Conservation (phyloP, 2,329 filamentous ascomycete genomes). For the Ascochyta clinopodiicola region DNA sequence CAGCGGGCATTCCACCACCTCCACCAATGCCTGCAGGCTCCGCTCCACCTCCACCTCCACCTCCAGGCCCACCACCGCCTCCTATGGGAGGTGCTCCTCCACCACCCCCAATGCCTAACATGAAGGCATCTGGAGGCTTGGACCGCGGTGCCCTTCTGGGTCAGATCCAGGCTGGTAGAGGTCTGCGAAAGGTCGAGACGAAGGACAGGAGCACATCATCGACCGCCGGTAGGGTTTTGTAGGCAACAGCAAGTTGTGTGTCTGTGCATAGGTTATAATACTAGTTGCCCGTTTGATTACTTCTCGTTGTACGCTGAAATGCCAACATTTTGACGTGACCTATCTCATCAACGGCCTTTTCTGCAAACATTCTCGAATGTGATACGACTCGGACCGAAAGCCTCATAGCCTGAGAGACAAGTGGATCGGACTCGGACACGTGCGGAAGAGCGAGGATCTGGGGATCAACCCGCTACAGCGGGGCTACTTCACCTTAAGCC, state of each 20-base stretch:
- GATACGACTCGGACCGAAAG: not conserved
- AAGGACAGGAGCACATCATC: slow-evolving; percentile 80
- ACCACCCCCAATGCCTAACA: slow-evolving; percentile 54
- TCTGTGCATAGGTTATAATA: slow-evolving; percentile 27
- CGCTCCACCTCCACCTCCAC: slow-evolving; percentile 53
- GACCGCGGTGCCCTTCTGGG: slow-evolving; percentile 70
- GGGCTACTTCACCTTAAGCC: not conserved
- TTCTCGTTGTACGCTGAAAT: not conserved
- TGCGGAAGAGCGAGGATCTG: slow-evolving; percentile 3
- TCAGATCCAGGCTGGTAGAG: slow-evolving; percentile 80
- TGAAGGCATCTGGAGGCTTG: slow-evolving; percentile 37
- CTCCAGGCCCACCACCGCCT: slow-evolving; percentile 58
- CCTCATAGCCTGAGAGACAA: not conserved
- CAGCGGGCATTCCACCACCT: slow-evolving; percentile 58
- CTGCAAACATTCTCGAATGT: not conserved
- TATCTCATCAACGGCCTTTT: no score
- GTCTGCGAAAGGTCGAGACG: slow-evolving; percentile 85
- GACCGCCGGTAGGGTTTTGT: slow-evolving; percentile 75
- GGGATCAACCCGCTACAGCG: slow-evolving; percentile 1
- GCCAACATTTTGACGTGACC: not conserved
- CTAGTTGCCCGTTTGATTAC: slow-evolving; percentile 2
- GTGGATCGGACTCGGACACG: not conserved
- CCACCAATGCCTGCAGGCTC: slow-evolving; percentile 56
- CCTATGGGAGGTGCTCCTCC: slow-evolving; percentile 43
- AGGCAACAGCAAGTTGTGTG: slow-evolving; percentile 12